Conservation (phyloP, 148 eudicot species). For the Chenopodium quinoa region DNA sequence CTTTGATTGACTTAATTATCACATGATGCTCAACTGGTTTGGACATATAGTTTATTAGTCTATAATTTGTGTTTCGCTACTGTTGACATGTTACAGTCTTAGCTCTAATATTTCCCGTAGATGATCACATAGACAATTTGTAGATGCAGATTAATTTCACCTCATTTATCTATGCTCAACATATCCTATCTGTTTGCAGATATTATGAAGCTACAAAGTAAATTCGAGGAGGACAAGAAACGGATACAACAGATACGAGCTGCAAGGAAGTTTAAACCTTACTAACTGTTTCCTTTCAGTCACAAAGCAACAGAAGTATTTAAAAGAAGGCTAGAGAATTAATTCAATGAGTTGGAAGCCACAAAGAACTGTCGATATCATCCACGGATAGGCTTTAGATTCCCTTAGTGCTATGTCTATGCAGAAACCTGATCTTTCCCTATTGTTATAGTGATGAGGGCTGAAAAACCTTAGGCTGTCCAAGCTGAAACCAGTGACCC, state of each 20-base stretch:
- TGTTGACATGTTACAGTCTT: not conserved
- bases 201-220: slow-evolving; percentile 79
- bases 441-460: not conserved
- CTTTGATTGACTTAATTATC: not conserved
- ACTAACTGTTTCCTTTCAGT: slow-evolving; percentile 26
- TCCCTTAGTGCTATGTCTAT: not conserved
- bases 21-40: not conserved
- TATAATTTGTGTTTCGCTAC: not conserved
- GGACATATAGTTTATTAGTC: not conserved
- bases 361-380: not conserved
- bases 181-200: slow-evolving; percentile 40
- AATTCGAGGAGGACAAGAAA: slow-evolving; percentile 87
- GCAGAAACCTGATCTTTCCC: not conserved
- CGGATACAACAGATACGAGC: slow-evolving; percentile 85
- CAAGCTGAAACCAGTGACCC: not conserved
- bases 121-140: not conserved
- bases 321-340: not conserved
- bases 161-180: not conserved
- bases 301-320: not conserved
- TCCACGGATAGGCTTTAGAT: not conserved
- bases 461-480: not conserved
- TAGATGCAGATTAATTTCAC: not conserved
- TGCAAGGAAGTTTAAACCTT: slow-evolving; percentile 79
- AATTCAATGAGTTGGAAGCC: not conserved
- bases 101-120: not conserved